phyloP scores from a whole-genome alignment of 2,329 filamentous ascomycete genomes.

The Colletotrichum incanum region DNA sequence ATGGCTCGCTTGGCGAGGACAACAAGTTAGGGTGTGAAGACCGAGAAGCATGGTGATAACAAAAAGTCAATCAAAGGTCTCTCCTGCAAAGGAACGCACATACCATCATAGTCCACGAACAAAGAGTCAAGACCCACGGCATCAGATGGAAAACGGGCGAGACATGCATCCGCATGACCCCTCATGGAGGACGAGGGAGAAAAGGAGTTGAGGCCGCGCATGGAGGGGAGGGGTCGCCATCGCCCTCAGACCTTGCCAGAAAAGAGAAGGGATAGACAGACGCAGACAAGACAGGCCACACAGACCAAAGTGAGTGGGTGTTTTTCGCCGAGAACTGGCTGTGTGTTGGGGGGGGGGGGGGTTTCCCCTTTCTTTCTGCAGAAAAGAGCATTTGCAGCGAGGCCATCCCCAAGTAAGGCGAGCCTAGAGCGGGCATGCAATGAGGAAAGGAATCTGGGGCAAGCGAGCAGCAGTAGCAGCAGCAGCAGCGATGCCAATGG shows the following conservation, averaged over 20 bases:
- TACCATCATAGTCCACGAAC: not conserved
- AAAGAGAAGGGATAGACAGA: not conserved
- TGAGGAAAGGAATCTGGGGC: not conserved
- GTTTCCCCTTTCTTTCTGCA: no score
- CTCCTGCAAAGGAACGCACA: not conserved
- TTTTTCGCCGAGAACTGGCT: not conserved
- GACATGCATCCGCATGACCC: conserved; percentile 35
- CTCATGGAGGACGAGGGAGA: not conserved
- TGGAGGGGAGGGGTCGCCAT: not conserved
- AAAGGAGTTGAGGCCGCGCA: conserved; percentile 18
- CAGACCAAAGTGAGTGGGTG: no score
- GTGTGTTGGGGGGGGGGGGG: no score
- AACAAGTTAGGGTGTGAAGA: not conserved
- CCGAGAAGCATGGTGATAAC: conserved; percentile 10
- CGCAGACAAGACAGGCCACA: no score
- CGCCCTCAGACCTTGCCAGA: not conserved
- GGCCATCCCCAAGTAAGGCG: not conserved
- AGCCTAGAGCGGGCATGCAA: not conserved
- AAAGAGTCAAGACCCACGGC: not conserved
- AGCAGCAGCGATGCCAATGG: not conserved
- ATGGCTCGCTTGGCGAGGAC: conserved; percentile 1
- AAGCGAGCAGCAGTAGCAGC: not conserved
- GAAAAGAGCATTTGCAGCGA: not conserved
- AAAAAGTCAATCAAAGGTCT: not conserved
- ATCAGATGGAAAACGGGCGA: conserved; percentile 32